A percentile compares a stretch with the other conserved stretches of the same genome.
These are phyloP conservation scores for Trichocladium antarcticum DNA, from an alignment of 495 filamentous ascomycete genomes.

Conservation along the genomic window DNA sequence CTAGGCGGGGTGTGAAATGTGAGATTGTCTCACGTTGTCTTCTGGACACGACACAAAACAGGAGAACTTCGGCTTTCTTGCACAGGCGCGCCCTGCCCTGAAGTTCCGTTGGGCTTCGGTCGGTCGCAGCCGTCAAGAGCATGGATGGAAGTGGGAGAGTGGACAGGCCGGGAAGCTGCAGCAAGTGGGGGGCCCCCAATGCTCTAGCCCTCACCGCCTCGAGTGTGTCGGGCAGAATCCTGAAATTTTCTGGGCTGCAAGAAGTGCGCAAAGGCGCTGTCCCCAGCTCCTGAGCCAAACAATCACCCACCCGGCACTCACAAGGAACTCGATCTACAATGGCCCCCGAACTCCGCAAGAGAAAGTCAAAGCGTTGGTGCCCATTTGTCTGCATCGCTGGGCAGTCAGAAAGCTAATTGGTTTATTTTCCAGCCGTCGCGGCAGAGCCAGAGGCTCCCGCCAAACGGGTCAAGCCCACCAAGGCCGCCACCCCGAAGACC, in stretches of 20 bases:
- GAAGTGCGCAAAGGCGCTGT: neutral
- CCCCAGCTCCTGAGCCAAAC: neutral
- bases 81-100: too few relatives aligned
- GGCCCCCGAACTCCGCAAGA: conserved; percentile 58
- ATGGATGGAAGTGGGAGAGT: too few relatives aligned
- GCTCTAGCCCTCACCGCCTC: conserved; percentile 10
- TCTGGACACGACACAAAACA: conserved; percentile 50
- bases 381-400: neutral
- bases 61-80: too few relatives aligned
- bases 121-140: too few relatives aligned
- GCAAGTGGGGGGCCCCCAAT: neutral
- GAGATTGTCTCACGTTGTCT: too few relatives aligned
- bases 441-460: conserved; percentile 42
- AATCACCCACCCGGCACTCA: neutral
- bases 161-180: too few relatives aligned
- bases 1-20: too few relatives aligned
- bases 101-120: too few relatives aligned
- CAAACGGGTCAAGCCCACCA: conserved; percentile 42
- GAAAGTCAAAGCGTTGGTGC: conserved; percentile 61
- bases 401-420: conserved; percentile 16
- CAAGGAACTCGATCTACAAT: conserved; percentile 33
- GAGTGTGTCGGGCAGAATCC: conserved; percentile 13
- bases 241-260: conserved; percentile 20
- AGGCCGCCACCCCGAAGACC: conserved; percentile 19
- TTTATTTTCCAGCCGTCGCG: conserved; percentile 26